phyloP scores from a whole-genome alignment of 495 filamentous ascomycete genomes.

The Neurospora sp. region DNA sequence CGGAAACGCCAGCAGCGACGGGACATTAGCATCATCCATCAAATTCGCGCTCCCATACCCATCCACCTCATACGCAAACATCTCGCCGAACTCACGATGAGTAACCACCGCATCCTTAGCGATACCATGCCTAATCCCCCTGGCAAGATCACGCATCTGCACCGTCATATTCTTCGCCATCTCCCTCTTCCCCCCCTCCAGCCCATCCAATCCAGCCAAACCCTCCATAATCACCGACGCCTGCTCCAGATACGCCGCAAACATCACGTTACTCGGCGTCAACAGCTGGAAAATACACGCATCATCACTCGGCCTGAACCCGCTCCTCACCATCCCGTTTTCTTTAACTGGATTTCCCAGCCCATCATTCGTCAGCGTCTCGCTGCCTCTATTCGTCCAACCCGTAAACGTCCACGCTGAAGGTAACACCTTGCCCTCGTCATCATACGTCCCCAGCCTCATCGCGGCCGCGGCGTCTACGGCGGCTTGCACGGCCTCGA shows the following conservation, averaged over 20 bases:
- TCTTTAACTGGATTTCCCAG: constrained; percentile 49
- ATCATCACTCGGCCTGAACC: constrained; percentile 56
- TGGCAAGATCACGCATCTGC: constrained; percentile 42
- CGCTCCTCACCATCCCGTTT: constrained; percentile 52
- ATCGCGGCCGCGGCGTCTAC: constrained; percentile 49
- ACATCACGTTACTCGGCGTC: constrained; percentile 59
- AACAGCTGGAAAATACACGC: constrained; percentile 48
- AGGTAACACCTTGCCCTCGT: constrained; percentile 40
- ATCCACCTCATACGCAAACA: constrained; percentile 55
- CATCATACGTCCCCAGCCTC: constrained; percentile 47
- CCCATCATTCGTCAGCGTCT: constrained; percentile 53
- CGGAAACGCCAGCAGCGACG: constrained; percentile 41
- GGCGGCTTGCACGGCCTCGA: constrained; percentile 43
- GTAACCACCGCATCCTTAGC: constrained; percentile 24
- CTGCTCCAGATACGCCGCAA: constrained; percentile 45
- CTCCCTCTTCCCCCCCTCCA: not conserved
- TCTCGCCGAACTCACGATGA: constrained; percentile 28
- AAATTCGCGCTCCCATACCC: constrained; percentile 48
- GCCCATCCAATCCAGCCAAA: constrained; percentile 23
- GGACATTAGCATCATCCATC: constrained; percentile 59
- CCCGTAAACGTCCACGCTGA: constrained; percentile 51
- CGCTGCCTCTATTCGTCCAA: constrained; percentile 44
- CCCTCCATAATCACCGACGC: constrained; percentile 43
- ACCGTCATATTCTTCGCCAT: constrained; percentile 32
- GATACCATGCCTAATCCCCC: constrained; percentile 43